Evolutionary conservation across 352 stramenopile genomes (phyloP), one percentile per base, ranked within the genome.

Genomic region (Phytophthora fragariaefolia): DNA sequence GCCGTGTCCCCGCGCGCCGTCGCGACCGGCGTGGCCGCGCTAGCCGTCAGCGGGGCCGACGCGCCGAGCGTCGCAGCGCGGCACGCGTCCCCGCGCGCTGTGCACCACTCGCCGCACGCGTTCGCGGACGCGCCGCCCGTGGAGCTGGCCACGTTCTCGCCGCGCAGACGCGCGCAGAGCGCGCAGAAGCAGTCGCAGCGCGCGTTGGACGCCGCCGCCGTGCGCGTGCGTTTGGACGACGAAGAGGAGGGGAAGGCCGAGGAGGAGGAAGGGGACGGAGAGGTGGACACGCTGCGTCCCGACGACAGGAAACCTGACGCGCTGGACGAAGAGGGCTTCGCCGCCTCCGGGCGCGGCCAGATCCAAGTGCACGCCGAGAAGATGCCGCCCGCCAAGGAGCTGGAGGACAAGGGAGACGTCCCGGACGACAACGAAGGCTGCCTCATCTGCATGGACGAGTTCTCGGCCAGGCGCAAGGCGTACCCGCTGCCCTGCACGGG

Each of bases 371-470:
- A 74, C 18, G 26, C 40, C 3, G 70, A 77, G 51, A 80, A 71
- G 32, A 24, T 72, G 10, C n/a, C 36, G 54, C 12, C n/a, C 27
- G 47, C 45, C 3, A 77, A 77, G 27, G 70, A 77, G 23, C 32
- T 69, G 49, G 69, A 81, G 34, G 66, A 73, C 40, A 74, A 73
- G 20, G 60, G 47, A 2, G 60, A 75, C 17, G 50, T 55, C 7
- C 22, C 53, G 5, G 66, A 75, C 17, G 76, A 83, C n/a, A 65
- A 45, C 20, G 74, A 82, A 50, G 83, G 85, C 10, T 95, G 88
- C 65, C 58, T 96, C 5, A 96, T 96, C 52, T 96, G 88, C 54
- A 96, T 96, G 88, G 88, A 96, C 66, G 87, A 96, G 69, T 96
- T 96, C 79, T 92, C 86, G 38, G 85, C 82, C 17, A 71, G 87